Evolutionary conservation across 164 flowering plant species (phyloP), one percentile per base, ranked within the genome.

Genomic region (Dillenia turbinata): DNA sequence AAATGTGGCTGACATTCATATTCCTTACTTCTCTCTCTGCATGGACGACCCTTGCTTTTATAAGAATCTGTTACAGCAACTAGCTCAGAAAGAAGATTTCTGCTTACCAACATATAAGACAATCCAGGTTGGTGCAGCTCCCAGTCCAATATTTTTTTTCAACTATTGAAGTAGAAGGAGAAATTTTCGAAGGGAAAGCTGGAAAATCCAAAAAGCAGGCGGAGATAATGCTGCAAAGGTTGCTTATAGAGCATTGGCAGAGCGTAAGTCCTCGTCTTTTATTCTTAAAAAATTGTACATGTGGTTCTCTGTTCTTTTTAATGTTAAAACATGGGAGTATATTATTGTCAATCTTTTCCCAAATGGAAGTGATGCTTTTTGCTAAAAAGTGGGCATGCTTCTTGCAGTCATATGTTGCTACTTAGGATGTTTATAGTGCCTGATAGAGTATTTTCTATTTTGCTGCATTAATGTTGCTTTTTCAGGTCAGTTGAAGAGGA

Each of bases 141-240:
- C 69, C 51, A 33, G 49, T 65, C 68, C 58, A 9, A 62, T 58
- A 44, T 77, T 76, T 55, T 47, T 19, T 57, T 14, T 64, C 78
- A 9, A 61, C 17, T 7, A 77, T 79, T 68, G 73, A 79, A 69
- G 63, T 79, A 12, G 69, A 55, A 44, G 79, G 69, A 17, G 75
- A 73, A 53, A 9, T 53, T 59, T 87, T 74, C 59, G 43, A 59
- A 44, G 93, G 93, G 47, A 54, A 65, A 64, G 70, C 69, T 13
- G 81, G 78, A 2, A 83, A 66, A 60, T 68, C 79, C 63, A 83
- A 79, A 77, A 83, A 80, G 72, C 77, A 74, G 61, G 88, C 93
- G 17, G 90, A 85, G 80, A 52, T 68, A 47, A 68, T 60, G 93
- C 90, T 48, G 90, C 93, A 47, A 75, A 65, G 65, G 71, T 66